Conservation (phyloP, 1,284 basidiomycete species). For the Peniophora sp. region DNA sequence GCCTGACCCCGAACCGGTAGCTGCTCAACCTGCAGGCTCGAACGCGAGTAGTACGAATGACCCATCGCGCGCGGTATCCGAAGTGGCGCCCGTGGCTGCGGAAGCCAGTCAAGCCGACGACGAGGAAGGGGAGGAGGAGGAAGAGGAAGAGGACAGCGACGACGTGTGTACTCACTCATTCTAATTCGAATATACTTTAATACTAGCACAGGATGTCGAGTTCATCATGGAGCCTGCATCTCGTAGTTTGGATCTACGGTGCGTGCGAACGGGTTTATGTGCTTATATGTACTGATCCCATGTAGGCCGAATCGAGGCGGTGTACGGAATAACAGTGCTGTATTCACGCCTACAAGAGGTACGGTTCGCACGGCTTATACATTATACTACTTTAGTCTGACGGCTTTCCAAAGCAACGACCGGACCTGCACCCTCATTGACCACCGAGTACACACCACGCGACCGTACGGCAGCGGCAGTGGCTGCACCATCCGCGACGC, state of each 20-base stretch:
- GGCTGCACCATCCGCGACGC: conserved; percentile 25
- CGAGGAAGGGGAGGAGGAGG: conserved; percentile 32
- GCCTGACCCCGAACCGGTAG: not conserved
- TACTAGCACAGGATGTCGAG: conserved; percentile 56
- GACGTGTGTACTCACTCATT: conserved; percentile 33
- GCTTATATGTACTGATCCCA: conserved; percentile 6
- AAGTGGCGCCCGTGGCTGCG: not conserved
- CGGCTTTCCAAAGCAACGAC: not conserved
- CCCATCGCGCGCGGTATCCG: conserved; percentile 23
- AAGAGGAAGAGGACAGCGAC: conserved; percentile 30
- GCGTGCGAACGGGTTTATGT: conserved; percentile 9
- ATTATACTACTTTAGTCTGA: too few species aligned
- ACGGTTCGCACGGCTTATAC: not conserved
- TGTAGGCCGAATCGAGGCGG: conserved; percentile 20
- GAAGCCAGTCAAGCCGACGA: not conserved
- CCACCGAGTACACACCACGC: conserved; percentile 88
- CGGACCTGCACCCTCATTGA: conserved; percentile 49
- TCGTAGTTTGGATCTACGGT: conserved; percentile 71
- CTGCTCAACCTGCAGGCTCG: not conserved
- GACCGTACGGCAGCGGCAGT: conserved; percentile 31
- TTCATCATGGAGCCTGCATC: conserved; percentile 70
- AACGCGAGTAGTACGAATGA: conserved; percentile 20
- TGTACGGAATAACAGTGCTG: conserved; percentile 1
- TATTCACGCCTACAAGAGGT: conserved; percentile 30
- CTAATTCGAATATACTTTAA: not conserved